phyloP scores from a whole-genome alignment of 345 rosid genomes.

The Syzygium aqueum region DNA sequence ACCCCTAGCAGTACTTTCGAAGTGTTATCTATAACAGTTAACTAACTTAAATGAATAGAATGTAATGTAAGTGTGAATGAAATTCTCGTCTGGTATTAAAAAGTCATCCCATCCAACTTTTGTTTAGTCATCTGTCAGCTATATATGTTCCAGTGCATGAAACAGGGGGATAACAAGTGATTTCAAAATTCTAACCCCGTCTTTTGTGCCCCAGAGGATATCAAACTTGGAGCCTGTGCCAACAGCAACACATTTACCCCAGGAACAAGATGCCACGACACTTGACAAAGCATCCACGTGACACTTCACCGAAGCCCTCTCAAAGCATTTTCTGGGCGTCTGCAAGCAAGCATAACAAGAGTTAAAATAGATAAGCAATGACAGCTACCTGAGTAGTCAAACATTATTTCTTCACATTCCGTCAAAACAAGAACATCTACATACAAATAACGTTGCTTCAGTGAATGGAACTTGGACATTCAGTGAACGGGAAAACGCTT shows the following conservation, averaged over 20 bases:
- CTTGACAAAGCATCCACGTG: conserved; percentile 66
- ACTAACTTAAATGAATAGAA: neutral
- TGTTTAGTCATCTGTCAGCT: neutral
- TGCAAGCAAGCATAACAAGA: conserved; percentile 11
- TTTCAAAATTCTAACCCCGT: conserved; percentile 18
- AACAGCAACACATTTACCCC: conserved; percentile 89
- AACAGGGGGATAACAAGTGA: neutral
- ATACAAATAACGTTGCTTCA: conserved; percentile 84
- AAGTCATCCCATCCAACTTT: neutral
- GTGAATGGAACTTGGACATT: conserved; percentile 89
- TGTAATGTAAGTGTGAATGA: neutral
- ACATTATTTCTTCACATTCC: neutral
- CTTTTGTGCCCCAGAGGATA: conserved; percentile 55
- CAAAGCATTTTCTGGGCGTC: conserved; percentile 86
- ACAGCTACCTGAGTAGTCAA: neutral
- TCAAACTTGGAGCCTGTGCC: conserved; percentile 95
- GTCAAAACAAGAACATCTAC: conserved; percentile 7
- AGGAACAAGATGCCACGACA: conserved; percentile 84
- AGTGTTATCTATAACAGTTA: neutral
- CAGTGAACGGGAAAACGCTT: conserved; percentile 58
- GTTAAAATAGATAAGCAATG: neutral
- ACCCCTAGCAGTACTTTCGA: neutral
- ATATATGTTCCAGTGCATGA: neutral
- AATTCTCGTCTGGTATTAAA: neutral
- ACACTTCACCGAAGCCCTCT: conserved; percentile 87